phyloP scores from a whole-genome alignment of 768 basidiomycete species.

The Boletus insuetus region DNA sequence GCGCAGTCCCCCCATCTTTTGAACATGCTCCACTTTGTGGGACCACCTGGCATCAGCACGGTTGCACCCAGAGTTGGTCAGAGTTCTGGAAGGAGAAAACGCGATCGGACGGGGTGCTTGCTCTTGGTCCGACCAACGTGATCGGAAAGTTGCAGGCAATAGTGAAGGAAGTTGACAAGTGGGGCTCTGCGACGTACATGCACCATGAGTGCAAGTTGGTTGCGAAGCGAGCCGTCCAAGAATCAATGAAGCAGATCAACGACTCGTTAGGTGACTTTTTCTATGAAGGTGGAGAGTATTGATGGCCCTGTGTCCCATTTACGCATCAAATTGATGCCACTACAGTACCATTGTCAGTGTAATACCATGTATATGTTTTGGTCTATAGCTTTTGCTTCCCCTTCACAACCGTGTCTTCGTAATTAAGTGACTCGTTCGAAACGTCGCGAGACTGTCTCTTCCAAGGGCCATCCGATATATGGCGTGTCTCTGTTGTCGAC shows the following conservation, averaged over 20 bases:
- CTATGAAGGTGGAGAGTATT: conserved; percentile 34
- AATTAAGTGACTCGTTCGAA: conserved; percentile 19
- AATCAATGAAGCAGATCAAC: conserved; percentile 54
- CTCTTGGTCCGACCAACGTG: conserved; percentile 62
- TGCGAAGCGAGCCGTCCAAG: conserved; percentile 55
- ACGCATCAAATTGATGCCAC: not conserved
- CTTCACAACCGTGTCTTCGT: conserved; percentile 26
- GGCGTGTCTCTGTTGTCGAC: conserved; percentile 14
- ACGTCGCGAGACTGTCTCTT: conserved; percentile 13
- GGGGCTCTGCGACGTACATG: conserved; percentile 76
- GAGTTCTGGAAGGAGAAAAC: conserved; percentile 83
- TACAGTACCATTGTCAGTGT: not conserved
- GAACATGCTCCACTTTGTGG: conserved; percentile 63
- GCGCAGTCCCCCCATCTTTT: conserved; percentile 54
- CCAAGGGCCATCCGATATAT: conserved; percentile 32
- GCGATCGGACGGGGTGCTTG: conserved; percentile 55
- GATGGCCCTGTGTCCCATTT: not conserved
- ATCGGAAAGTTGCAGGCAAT: conserved; percentile 61
- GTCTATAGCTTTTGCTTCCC: conserved; percentile 24
- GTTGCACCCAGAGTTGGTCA: conserved; percentile 69
- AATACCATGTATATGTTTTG: not conserved
- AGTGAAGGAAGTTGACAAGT: conserved; percentile 65
- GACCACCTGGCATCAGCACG: conserved; percentile 70
- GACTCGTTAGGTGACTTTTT: conserved; percentile 66
- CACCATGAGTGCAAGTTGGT: conserved; percentile 66